Base-by-base conservation (phyloP, 176 grass and related monocot species). In the Triticum urartu region DNA sequence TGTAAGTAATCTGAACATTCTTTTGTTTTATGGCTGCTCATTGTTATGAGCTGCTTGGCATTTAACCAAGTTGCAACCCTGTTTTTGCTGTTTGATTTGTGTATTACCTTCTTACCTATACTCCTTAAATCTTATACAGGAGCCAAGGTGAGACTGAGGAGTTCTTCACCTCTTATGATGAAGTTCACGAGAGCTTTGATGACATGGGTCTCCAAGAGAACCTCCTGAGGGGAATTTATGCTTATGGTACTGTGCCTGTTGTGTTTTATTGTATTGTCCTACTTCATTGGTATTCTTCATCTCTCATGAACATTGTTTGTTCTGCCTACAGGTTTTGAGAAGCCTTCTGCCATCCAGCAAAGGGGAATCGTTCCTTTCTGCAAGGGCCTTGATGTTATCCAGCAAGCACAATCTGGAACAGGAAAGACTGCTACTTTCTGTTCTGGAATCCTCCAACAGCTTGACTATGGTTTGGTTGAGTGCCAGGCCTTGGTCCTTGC, bases 371-470 rank as follows among this genome's bases (percentile, higher is more conserved):
- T 97, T 54, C 95, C 95, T 2, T 97, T 97, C 80, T 95, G 93
- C 91, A 93, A 97, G 87, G 95, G 95, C 0, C 91, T 97, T 70
- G 95, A 97, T 94, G 95, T 95, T 67, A 97, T 97, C 75, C 95
- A 97, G 85, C 95, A 97, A 68, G 95, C 95, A 18, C 95, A 97
- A 34, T 97, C 95, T 61, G 95, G 95, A 82, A 97, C 95, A 4
- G 93, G 95, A 85, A 97, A 97, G 86, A 98, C 95, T 42, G 95
- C 95, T 45, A 98, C 95, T 30, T 98, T 98, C 85, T 98, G 95
- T 68, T 98, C 95, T 72, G 95, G 95, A 18, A 93, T 97, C 30
- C 81, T 97, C 50, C 95, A 95, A 75, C 95, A 97, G 77, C 95
- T 97, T 11, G 95, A 97, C 82, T 97, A 97, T 81, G 74, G 89